Conservation (phyloP, 257 asterid genomes). For the Avicennia marina region DNA sequence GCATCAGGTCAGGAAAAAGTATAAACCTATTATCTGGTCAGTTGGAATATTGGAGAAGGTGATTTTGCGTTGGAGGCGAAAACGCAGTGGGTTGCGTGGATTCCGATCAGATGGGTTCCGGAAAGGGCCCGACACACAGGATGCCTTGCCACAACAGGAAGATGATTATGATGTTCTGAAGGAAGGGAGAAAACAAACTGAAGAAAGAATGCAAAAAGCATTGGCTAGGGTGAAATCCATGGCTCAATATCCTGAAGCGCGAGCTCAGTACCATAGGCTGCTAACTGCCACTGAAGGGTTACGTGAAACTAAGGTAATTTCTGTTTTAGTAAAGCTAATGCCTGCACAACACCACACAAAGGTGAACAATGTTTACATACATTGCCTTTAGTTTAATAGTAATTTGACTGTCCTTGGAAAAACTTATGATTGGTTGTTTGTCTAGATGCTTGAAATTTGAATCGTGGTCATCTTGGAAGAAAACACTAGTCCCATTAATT, state of each 20-base stretch:
- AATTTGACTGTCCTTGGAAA: too few relatives aligned
- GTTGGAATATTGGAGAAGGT: conserved; percentile 92
- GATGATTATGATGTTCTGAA: conserved; percentile 83
- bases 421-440: too few relatives aligned
- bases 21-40: conserved; percentile 82
- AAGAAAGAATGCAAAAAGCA: conserved; percentile 83
- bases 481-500: too few relatives aligned
- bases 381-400: too few relatives aligned
- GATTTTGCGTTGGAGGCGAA: conserved; percentile 93
- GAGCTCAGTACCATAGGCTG: conserved; percentile 89
- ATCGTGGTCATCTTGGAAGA: too few relatives aligned
- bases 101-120: conserved; percentile 51
- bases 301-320: conserved; percentile 70
- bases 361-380: too few relatives aligned
- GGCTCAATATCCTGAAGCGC: conserved; percentile 83
- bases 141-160: conserved; percentile 32
- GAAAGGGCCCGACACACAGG: conserved; percentile 33
- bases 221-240: conserved; percentile 88
- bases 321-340: conserved; percentile 2
- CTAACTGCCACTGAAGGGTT: conserved; percentile 77
- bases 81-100: conserved; percentile 85
- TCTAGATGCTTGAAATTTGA: too few relatives aligned
- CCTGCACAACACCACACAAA: background rate
- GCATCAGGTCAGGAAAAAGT: conserved; percentile 88
- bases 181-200: conserved; percentile 87